These are phyloP conservation scores for Wolfiporia cocos DNA, from an alignment of 1,284 basidiomycete genomes.

Conservation along the genomic window DNA sequence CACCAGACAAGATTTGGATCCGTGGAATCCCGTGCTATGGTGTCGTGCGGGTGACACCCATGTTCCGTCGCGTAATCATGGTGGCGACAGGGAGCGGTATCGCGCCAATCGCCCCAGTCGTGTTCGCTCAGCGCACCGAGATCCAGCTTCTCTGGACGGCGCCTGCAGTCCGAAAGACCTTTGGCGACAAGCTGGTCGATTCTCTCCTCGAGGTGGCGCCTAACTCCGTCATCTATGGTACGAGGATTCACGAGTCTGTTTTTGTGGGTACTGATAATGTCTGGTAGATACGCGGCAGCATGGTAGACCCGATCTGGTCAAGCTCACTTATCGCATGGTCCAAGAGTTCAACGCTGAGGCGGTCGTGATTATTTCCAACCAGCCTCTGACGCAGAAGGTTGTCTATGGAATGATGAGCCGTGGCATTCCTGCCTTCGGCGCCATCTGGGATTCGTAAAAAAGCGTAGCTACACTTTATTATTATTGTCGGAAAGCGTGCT, in stretches of 20 bases:
- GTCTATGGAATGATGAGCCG: conserved; percentile 55
- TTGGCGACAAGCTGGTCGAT: conserved; percentile 50
- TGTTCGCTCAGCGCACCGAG: conserved; percentile 41
- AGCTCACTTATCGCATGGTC: conserved; percentile 46
- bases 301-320: conserved; percentile 57
- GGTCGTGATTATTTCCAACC: conserved; percentile 55
- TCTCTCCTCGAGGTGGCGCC: conserved; percentile 42
- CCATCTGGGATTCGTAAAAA: conserved; percentile 44
- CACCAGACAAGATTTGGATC: conserved; percentile 47
- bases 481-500: too few species aligned
- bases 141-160: conserved; percentile 53
- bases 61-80: conserved; percentile 49
- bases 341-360: conserved; percentile 56
- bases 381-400: conserved; percentile 48
- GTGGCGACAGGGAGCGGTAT: conserved; percentile 59
- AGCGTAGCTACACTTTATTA: too few species aligned
- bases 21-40: conserved; percentile 49
- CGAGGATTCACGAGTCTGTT: too few species aligned
- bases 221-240: conserved; percentile 50
- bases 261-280: too few species aligned
- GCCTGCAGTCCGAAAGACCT: conserved; percentile 49
- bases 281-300: conserved; percentile 43
- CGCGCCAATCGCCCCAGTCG: conserved; percentile 47
- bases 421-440: conserved; percentile 53
- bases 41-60: conserved; percentile 45